Evolutionary conservation across 805 yeast genomes (phyloP).

Genomic region (Cephaloascus albidus): DNA sequence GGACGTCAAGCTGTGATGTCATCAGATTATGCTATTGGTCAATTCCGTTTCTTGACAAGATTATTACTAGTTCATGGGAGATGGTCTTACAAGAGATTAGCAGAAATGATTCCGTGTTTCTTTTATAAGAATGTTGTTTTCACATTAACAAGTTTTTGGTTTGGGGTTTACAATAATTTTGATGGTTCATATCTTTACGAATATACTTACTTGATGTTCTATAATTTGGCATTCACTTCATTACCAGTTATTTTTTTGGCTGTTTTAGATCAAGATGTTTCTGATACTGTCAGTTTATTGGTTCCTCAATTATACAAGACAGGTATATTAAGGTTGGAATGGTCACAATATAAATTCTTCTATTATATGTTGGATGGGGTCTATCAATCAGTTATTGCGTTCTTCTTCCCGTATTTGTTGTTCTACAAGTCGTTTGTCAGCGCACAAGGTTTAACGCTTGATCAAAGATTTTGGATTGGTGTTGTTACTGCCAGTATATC

Average conservation of each 20-base stretch:
- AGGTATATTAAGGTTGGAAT: constrained; percentile 67
- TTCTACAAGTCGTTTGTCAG: constrained; percentile 18
- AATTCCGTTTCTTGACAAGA: constrained; percentile 62
- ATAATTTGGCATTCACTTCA: constrained; percentile 76
- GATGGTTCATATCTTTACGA: constrained; percentile 78
- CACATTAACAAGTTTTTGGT: constrained; percentile 71
- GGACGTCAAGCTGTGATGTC: constrained; percentile 88
- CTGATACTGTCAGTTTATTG: constrained; percentile 54
- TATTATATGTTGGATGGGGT: constrained; percentile 71
- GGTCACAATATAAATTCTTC: constrained; percentile 60
- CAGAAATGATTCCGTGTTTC: constrained; percentile 79
- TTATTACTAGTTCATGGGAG: constrained; percentile 71
- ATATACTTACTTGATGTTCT: constrained; percentile 72
- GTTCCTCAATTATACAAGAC: constrained; percentile 69
- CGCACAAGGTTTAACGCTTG: constrained; percentile 39
- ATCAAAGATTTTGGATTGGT: constrained; percentile 70
- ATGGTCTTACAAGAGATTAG: constrained; percentile 76
- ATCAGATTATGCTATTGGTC: constrained; percentile 80
- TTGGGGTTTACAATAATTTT: constrained; percentile 61
- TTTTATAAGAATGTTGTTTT: constrained; percentile 74
- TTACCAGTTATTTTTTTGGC: constrained; percentile 73
- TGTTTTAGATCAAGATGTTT: constrained; percentile 74
- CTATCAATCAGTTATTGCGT: constrained; percentile 65
- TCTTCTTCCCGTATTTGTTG: constrained; percentile 61
- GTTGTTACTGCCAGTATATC: constrained; percentile 49